Percentiles rank a stretch among this genome's conserved stretches.
These are phyloP conservation scores for Gossypium turneri DNA, from an alignment of 345 rosid genomes.

Conservation along the genomic window DNA sequence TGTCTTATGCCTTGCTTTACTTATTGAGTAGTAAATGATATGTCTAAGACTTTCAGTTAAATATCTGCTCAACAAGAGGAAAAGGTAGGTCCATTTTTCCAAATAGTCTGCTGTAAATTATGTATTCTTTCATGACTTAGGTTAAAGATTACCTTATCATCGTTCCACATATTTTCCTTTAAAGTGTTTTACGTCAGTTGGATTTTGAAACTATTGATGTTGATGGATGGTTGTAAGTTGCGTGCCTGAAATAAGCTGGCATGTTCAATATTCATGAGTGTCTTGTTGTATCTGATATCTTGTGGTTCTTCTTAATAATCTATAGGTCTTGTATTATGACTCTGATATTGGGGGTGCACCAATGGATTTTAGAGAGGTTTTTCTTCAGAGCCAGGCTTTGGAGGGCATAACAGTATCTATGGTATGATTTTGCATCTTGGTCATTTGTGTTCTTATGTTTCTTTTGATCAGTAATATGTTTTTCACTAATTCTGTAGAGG, in stretches of 20 bases:
- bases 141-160: not conserved
- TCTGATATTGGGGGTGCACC: constrained; percentile 77
- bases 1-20: not conserved
- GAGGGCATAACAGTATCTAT: constrained; percentile 81
- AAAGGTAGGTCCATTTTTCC: not conserved
- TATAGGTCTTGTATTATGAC: constrained; percentile 83
- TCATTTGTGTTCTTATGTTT: not conserved
- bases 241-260: not conserved
- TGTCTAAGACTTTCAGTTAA: not conserved
- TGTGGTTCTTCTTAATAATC: constrained; percentile 4
- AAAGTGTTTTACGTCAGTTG: not conserved
- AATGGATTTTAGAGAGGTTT: constrained; percentile 81
- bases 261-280: not conserved
- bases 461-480: not conserved
- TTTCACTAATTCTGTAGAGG: not conserved
- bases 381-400: constrained; percentile 92
- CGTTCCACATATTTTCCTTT: not conserved
- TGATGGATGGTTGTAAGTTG: not conserved
- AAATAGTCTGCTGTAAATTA: not conserved
- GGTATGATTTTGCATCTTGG: constrained; percentile 41
- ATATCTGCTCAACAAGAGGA: not conserved
- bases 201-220: not conserved
- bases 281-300: constrained; percentile 7
- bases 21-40: not conserved
- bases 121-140: not conserved